Base-by-base conservation (phyloP, 306 rosid genomes). In the Canavalia gladiata region DNA sequence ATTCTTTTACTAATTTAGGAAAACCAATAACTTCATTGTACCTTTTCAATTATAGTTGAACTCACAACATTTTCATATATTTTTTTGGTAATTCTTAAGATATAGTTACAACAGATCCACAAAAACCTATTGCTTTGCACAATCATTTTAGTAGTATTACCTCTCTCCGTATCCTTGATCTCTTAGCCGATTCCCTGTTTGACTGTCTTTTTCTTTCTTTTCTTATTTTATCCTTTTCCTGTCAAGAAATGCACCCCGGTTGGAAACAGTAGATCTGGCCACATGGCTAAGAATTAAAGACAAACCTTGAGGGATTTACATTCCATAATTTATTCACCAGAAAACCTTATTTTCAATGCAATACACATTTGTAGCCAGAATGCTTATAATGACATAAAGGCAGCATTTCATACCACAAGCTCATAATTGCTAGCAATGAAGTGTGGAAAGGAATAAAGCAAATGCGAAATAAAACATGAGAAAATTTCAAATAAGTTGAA, bases 161-260 rank as follows among this genome's bases (percentile, higher is more conserved):
- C 94, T 80, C 88, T 80, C 77, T 85, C 56, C 87, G 83, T 25
- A 77, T 28, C 89, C 89, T 89, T 88, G 91, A 88, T 80, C 90
- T 87, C 83, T 78, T 87, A 45, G 92, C 94, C 1, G 92, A 87
- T 83, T 90, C 89, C 88, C 92, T 85, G 25, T 87, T 92, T 42
- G 87, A 90, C 72, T 62, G 84, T 73, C 88, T 87, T 81, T 85
- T 92, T 76, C 84, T 90, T 83, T 88, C 92, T 83, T 50, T 81
- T 74, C 82, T 87, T 77, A 58, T 66, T 47, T 88, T 86, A 70
- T 79, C 82, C 47, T 60, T 81, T 29, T 86, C 93, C 96, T 89
- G 87, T 76, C 73, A 80, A 72, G 57, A 82, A 78, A 54, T 12
- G 39, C 47, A 56, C 71, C 49, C 46, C 54, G 70, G 54, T 10